Percentiles rank a stretch among this genome's conserved stretches.
phyloP scores from a whole-genome alignment of 169 alveolate genomes.

The Eimeria nieschulzi region DNA sequence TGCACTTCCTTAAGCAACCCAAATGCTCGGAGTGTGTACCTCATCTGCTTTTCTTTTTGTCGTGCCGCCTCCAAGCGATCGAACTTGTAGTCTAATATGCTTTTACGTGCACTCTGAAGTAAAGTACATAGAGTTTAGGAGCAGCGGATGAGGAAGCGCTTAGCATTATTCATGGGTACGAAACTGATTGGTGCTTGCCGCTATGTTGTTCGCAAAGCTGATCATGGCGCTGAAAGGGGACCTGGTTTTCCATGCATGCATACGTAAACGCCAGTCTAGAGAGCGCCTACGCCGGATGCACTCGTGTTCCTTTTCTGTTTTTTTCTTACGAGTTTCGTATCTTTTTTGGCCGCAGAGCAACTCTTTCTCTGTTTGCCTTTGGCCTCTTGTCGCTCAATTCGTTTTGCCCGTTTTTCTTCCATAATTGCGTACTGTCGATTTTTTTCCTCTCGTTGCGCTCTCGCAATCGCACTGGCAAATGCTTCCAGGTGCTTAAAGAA shows the following conservation, averaged over 20 bases:
- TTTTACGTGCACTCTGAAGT: conserved; percentile 40
- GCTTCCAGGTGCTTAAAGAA: conserved; percentile 20
- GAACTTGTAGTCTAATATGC: conserved; percentile 10
- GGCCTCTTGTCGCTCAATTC: conserved; percentile 17
- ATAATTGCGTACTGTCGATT: background rate
- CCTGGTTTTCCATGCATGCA: no score
- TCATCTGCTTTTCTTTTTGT: conserved; percentile 35
- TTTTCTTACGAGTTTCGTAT: background rate
- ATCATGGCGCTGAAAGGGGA: no score
- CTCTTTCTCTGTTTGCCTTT: conserved; percentile 14
- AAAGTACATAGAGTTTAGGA: background rate
- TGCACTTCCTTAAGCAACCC: no score
- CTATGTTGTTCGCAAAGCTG: no score
- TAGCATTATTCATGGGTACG: no score
- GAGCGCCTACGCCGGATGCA: no score
- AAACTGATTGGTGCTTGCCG: no score
- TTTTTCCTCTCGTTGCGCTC: conserved; percentile 28
- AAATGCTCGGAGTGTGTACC: background rate
- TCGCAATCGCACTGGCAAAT: background rate
- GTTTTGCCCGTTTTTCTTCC: conserved; percentile 12
- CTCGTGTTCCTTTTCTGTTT: no score
- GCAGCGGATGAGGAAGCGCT: no score
- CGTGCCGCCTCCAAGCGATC: conserved; percentile 33
- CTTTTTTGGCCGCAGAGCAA: background rate
- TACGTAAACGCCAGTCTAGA: no score